phyloP scores from a whole-genome alignment of 768 basidiomycete species.

The Floccularia luteovirens region DNA sequence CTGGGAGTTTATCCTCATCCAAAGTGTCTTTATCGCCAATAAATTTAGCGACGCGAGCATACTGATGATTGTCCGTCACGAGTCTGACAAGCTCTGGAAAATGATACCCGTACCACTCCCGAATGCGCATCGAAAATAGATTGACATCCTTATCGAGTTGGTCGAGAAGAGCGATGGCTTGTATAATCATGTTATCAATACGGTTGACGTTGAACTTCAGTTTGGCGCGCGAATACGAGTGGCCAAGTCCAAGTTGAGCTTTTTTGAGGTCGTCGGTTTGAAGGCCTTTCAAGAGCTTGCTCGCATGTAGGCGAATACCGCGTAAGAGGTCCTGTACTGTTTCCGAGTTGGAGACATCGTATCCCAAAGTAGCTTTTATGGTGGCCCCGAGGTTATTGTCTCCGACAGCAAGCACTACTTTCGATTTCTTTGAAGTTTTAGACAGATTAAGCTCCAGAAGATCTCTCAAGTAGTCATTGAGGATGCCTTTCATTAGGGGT shows the following conservation, averaged over 20 bases:
- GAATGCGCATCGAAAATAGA: constrained; percentile 94
- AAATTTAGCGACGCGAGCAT: constrained; percentile 78
- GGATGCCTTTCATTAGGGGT: constrained; percentile 45
- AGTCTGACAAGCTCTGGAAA: constrained; percentile 94
- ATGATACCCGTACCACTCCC: constrained; percentile 99
- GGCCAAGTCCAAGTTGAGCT: constrained; percentile 94
- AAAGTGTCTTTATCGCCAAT: constrained; percentile 87
- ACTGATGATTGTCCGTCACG: constrained; percentile 92
- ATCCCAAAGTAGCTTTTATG: constrained; percentile 64
- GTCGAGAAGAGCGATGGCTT: constrained; percentile 96
- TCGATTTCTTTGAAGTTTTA: constrained; percentile 63
- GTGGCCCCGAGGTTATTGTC: constrained; percentile 69
- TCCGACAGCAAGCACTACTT: constrained; percentile 70
- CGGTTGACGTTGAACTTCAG: constrained; percentile 97
- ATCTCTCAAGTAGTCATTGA: constrained; percentile 78
- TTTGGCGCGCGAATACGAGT: constrained; percentile 96
- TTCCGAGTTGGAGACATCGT: constrained; percentile 79
- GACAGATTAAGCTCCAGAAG: constrained; percentile 84
- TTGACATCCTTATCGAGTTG: constrained; percentile 99
- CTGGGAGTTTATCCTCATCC: constrained; percentile 70
- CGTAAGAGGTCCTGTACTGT: constrained; percentile 80
- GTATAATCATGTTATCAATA: constrained; percentile 99
- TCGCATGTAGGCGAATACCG: constrained; percentile 86
- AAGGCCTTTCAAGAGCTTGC: constrained; percentile 84
- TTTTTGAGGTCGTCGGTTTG: constrained; percentile 83